Base-by-base conservation (phyloP, 257 asterid species). In the Leptodermis oblonga region DNA sequence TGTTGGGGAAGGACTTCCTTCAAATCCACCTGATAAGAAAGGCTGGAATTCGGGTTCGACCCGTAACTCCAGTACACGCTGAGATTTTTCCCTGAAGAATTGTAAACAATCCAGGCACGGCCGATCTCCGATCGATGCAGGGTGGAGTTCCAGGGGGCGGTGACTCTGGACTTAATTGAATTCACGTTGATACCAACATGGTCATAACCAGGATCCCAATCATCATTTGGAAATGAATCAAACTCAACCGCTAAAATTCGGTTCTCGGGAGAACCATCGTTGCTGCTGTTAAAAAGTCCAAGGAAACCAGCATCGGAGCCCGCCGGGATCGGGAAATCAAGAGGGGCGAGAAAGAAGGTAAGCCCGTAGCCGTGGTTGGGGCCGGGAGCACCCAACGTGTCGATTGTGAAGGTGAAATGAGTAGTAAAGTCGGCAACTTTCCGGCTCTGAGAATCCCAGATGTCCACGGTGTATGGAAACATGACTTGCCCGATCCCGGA, bases 101-200 rank as follows among this genome's bases (percentile, higher is more conserved):
- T 71, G 43, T 81, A 81, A 31, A 64, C 25, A 42, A 81, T 65
- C 82, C 82, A 75, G 4, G 60, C 73, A 65, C 78, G 79, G 25
- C 75, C 74, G 26, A 39, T 31, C 0, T 74, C 46, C 34, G 67
- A 62, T 53, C 71, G 68, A 39, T 81, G 82, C 39, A 74, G 53
- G 14, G 66, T 56, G 17, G 64, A 80, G 65, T 81, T 78, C 85
- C 81, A 75, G 22, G 74, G 79, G 13, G 51, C 11, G 25, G 69
- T 65, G 0, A 23, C 34, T 14, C 55, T 30, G 34, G 83, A 81
- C 36, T 68, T 22, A 46, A 81, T 75, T 3, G 85, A 74, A 34
- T 81, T 75, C 0, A 65, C 65, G 48, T 78, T 78, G 64, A 81
- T 81, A 0, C 85, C 85, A 13, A 81, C 79, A 13, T 81, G 85